Base-by-base conservation (phyloP, 345 rosid species). In the Lumnitzera littorea region DNA sequence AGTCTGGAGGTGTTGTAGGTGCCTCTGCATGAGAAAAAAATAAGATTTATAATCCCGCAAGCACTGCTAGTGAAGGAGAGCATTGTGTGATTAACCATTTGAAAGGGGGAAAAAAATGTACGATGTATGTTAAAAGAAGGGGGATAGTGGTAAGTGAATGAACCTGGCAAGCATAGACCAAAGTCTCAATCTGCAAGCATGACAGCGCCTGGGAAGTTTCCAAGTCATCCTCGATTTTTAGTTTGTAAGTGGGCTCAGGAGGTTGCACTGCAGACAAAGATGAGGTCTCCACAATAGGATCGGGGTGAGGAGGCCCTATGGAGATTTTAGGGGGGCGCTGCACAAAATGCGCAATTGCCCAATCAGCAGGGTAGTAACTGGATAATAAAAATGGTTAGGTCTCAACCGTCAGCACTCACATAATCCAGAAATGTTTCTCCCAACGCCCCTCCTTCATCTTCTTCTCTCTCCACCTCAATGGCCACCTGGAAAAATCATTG, bases 81-180 rank as follows among this genome's bases (percentile, higher is more conserved):
- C 31, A 27, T 27, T 36, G 43, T 36, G 10, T 36, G 31, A 27
- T 27, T 27, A 27, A 5, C 31, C 31, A 27, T 27, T 27, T 27
- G 31, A 20, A 20, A 20, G 20, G 31, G 31, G 31, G 0, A 27
- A 27, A 27, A 27, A 27, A 27, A 27, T 27, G 31, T 27, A 27
- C 4, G 5, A 27, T 27, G 43, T 36, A 36, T 36, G 43, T 36
- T 36, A 36, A 36, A 4, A 9, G 43, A 7, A 36, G 43, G 7
- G 43, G 43, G 43, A 7, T 36, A 9, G 11, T 36, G 43, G 43
- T 36, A 36, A 36, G 43, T 36, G 43, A 36, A 36, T 5, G 67
- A 67, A 92, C 98, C 98, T 92, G 98, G 72, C 83, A 81, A 72
- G 97, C 97, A 64, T 92, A 89, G 72, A 89, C 96, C 84, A 92